phyloP scores from a whole-genome alignment of 371 early-diverging fungal species.

The Mortierella polycephala region DNA sequence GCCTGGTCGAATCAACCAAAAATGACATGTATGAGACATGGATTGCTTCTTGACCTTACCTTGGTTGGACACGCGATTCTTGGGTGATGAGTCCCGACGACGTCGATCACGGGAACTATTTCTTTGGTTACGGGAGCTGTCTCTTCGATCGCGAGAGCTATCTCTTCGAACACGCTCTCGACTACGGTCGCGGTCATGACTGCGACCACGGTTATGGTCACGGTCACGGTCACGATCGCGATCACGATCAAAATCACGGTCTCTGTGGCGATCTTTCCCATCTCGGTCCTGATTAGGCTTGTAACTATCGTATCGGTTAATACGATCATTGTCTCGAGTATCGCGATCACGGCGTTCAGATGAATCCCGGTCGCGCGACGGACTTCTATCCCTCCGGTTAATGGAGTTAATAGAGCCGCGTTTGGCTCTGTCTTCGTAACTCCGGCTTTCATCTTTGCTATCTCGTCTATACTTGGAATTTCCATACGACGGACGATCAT shows the following conservation, averaged over 20 bases:
- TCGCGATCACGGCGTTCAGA: constrained; percentile 12
- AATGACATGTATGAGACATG: too few relatives aligned
- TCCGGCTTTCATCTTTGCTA: constrained; percentile 12
- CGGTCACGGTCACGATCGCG: constrained; percentile 9
- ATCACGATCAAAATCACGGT: constrained; percentile 1
- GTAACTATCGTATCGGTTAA: background rate
- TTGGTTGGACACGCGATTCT: background rate
- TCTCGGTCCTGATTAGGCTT: constrained; percentile 11
- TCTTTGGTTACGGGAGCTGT: background rate
- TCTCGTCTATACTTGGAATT: background rate
- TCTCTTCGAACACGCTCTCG: background rate
- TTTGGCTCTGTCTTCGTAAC: background rate
- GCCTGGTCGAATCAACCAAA: too few relatives aligned
- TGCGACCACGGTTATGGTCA: constrained; percentile 6
- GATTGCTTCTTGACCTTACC: background rate
- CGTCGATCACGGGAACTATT: constrained; percentile 4
- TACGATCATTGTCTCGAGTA: constrained; percentile 5
- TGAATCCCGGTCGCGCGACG: constrained; percentile 13
- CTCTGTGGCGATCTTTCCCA: background rate
- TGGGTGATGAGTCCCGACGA: constrained; percentile 5
- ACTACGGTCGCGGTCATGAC: background rate
- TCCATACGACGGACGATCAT: too few relatives aligned
- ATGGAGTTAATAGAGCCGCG: constrained; percentile 1
- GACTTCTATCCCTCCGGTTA: constrained; percentile 13
- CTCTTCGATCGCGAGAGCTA: background rate